Evolutionary conservation across 2,329 filamentous ascomycete genomes (phyloP).

Genomic region (Ophiognomonia clavigignenti-juglandacearum): DNA sequence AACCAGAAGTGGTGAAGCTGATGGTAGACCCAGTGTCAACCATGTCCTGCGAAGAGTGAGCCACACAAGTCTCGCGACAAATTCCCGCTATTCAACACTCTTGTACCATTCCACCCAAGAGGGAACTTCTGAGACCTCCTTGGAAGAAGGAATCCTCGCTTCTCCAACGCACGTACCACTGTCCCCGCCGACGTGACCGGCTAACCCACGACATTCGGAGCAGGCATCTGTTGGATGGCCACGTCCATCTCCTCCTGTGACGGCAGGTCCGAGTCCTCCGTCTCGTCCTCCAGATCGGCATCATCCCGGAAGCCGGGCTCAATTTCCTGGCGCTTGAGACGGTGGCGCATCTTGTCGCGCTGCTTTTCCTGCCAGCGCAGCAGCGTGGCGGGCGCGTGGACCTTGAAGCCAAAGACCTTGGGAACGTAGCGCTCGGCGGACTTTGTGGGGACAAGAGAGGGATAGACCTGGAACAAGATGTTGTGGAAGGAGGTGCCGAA

Average conservation of each 20-base stretch:
- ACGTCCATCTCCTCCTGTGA: slow-evolving; percentile 25
- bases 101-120: too few relatives aligned
- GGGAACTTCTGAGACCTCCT: too few relatives aligned
- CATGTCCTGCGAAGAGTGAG: neutral
- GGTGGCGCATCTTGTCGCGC: slow-evolving; percentile 75
- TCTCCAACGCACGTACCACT: neutral
- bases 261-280: slow-evolving; percentile 48
- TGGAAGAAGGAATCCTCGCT: neutral
- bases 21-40: neutral
- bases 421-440: slow-evolving; percentile 82
- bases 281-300: slow-evolving; percentile 52
- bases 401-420: slow-evolving; percentile 89
- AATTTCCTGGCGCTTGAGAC: slow-evolving; percentile 66
- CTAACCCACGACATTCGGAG: slow-evolving; percentile 3
- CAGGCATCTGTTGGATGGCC: neutral
- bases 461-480: slow-evolving; percentile 98
- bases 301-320: slow-evolving; percentile 77
- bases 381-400: slow-evolving; percentile 83
- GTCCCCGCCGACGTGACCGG: neutral
- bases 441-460: slow-evolving; percentile 81
- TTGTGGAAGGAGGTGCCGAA: slow-evolving; percentile 98
- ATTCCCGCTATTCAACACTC: too few relatives aligned
- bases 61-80: too few relatives aligned
- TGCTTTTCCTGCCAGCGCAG: slow-evolving; percentile 85
- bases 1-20: neutral